phyloP scores from a whole-genome alignment of 495 filamentous ascomycete species.

The Penicillium tannophilum region DNA sequence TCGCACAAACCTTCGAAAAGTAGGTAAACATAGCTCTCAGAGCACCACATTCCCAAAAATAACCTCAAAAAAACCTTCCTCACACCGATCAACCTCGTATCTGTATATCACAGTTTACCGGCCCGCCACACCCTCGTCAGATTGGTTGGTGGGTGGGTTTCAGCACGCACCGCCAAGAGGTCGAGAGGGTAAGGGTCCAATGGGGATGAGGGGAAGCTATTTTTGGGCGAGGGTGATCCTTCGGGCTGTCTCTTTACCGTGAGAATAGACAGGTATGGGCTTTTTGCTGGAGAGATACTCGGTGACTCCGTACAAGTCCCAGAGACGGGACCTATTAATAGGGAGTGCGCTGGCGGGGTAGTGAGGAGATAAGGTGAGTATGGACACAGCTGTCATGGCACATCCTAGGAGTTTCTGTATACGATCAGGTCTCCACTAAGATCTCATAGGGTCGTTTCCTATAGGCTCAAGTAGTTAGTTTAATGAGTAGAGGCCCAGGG shows the following conservation, averaged over 20 bases:
- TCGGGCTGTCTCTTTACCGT: neutral
- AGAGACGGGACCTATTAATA: no score
- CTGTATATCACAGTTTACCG: neutral
- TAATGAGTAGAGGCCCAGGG: no score
- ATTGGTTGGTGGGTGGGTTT: slow-evolving; percentile 22
- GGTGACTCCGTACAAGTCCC: no score
- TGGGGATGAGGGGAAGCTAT: slow-evolving; percentile 8
- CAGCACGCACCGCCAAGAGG: slow-evolving; percentile 28
- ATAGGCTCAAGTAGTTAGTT: no score
- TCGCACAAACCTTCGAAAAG: neutral
- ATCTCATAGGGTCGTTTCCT: no score
- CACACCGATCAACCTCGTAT: slow-evolving; percentile 1
- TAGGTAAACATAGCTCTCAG: neutral
- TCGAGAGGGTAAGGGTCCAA: slow-evolving; percentile 10
- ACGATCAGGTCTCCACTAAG: no score
- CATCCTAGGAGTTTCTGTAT: no score
- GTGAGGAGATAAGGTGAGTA: no score
- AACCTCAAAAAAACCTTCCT: neutral
- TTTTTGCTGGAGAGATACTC: neutral
- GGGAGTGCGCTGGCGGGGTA: no score
- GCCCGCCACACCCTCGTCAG: neutral
- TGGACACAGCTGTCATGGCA: no score
- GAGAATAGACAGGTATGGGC: neutral
- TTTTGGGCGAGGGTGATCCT: slow-evolving; percentile 16
- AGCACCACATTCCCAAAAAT: slow-evolving; percentile 3